phyloP scores from a whole-genome alignment of 805 yeast genomes.

The Hanseniaspora taiwanica region DNA sequence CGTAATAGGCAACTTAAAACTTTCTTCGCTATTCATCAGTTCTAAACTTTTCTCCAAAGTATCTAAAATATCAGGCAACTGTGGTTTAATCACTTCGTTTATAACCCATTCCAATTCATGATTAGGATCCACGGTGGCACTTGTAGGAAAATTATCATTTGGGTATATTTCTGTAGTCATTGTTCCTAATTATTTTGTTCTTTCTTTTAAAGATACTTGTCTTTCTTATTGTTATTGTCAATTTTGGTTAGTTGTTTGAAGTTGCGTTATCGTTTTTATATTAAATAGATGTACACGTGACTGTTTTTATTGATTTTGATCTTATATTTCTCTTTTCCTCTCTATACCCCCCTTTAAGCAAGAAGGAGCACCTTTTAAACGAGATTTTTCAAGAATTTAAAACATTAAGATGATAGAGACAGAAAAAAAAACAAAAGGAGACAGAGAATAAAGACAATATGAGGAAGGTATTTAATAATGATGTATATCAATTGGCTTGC shows the following conservation, averaged over 20 bases:
- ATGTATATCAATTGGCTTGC: neutral
- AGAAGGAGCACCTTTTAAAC: too few species aligned
- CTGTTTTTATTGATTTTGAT: too few species aligned
- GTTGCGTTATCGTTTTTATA: too few species aligned
- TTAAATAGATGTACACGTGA: too few species aligned
- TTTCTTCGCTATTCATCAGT: slow-evolving; percentile 25
- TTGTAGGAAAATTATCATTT: slow-evolving; percentile 15
- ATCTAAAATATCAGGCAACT: slow-evolving; percentile 33
- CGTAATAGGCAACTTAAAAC: slow-evolving; percentile 41
- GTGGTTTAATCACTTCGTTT: slow-evolving; percentile 33
- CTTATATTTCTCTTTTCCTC: too few species aligned
- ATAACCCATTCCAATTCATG: slow-evolving; percentile 34
- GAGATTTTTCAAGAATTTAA: too few species aligned
- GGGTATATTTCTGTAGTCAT: slow-evolving; percentile 27
- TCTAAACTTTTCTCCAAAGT: slow-evolving; percentile 29
- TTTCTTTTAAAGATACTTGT: too few species aligned
- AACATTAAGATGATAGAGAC: too few species aligned
- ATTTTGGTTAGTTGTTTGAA: neutral
- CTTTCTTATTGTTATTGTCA: neutral
- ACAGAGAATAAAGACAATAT: slow-evolving; percentile 1
- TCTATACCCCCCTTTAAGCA: too few species aligned
- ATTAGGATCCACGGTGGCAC: slow-evolving; percentile 5
- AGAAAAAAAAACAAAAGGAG: too few species aligned
- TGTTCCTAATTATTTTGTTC: neutral
- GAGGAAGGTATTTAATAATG: neutral